Conservation (phyloP, 2,329 filamentous ascomycete species). For the Beauveria bassiana region DNA sequence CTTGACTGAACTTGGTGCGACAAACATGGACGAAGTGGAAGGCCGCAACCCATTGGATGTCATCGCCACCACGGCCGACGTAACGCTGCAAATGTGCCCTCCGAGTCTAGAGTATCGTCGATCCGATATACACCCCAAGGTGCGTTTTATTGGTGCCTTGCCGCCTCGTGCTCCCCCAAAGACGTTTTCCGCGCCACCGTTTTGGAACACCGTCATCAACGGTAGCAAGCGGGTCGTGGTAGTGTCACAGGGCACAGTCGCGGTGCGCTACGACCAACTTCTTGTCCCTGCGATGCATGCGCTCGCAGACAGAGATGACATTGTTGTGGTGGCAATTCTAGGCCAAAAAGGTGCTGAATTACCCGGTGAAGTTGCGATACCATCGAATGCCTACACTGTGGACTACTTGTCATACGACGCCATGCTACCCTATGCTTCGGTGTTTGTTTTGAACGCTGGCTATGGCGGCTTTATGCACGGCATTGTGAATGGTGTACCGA, state of each 20-base stretch:
- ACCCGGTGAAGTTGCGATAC: conserved; percentile 21
- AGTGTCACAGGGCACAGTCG: conserved; percentile 41
- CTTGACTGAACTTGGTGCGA: background rate
- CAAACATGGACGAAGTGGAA: conserved; percentile 20
- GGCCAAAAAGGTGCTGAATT: conserved; percentile 20
- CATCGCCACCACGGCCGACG: conserved; percentile 24
- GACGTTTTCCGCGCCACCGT: conserved; percentile 29
- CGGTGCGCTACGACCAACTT: conserved; percentile 30
- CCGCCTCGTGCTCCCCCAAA: conserved; percentile 24
- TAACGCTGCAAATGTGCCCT: conserved; percentile 29
- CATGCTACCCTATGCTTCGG: conserved; percentile 34
- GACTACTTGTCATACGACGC: conserved; percentile 43
- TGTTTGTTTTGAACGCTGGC: conserved; percentile 41
- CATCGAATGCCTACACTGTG: conserved; percentile 34
- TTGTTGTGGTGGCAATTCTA: conserved; percentile 26
- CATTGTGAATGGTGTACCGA: conserved; percentile 6
- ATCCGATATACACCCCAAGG: conserved; percentile 27
- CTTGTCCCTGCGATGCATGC: conserved; percentile 37
- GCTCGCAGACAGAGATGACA: conserved; percentile 32
- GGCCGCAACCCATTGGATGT: conserved; percentile 20
- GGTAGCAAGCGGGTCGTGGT: conserved; percentile 33
- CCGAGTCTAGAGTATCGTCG: conserved; percentile 32
- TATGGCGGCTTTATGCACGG: conserved; percentile 26
- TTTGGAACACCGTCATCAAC: conserved; percentile 35
- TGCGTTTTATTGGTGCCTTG: conserved; percentile 37